phyloP scores from a whole-genome alignment of 2,329 filamentous ascomycete genomes.

The Sporothrix schenckii region DNA sequence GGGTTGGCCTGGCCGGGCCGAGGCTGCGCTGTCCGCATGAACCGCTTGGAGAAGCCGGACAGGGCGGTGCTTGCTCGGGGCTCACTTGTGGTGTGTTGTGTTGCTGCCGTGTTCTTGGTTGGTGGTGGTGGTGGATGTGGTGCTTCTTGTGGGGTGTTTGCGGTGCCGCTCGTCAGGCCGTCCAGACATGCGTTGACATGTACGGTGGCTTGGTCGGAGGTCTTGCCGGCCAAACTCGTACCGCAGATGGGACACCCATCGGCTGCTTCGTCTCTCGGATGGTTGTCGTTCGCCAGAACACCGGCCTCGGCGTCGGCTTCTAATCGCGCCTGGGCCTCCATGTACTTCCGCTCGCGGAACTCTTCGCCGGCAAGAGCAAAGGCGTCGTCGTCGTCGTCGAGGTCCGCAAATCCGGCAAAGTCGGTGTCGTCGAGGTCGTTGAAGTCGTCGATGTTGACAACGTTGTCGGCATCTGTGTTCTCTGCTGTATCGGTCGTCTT shows the following conservation, averaged over 20 bases:
- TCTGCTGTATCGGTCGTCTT: not conserved
- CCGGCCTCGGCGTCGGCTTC: slow-evolving; percentile 55
- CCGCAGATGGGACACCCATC: slow-evolving; percentile 77
- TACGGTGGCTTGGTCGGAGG: slow-evolving; percentile 68
- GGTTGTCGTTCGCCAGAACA: slow-evolving; percentile 42
- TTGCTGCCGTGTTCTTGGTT: not conserved
- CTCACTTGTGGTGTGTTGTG: not conserved
- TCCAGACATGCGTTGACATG: slow-evolving; percentile 96
- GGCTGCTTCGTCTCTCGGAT: slow-evolving; percentile 38
- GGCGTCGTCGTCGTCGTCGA: slow-evolving; percentile 55
- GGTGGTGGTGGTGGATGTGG: not conserved
- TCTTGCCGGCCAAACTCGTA: slow-evolving; percentile 61
- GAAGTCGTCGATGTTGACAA: slow-evolving; percentile 36
- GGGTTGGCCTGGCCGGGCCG: slow-evolving; percentile 81
- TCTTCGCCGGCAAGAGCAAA: slow-evolving; percentile 48
- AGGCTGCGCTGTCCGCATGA: slow-evolving; percentile 69
- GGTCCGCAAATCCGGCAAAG: slow-evolving; percentile 54
- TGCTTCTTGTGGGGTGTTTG: not conserved
- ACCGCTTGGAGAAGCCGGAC: slow-evolving; percentile 55
- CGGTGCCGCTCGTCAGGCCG: slow-evolving; percentile 43
- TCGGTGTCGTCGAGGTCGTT: slow-evolving; percentile 42
- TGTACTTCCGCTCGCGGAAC: slow-evolving; percentile 66
- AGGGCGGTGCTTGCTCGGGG: slow-evolving; percentile 37
- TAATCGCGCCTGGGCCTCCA: slow-evolving; percentile 73
- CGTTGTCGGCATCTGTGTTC: slow-evolving; percentile 19